These are phyloP conservation scores for Quercus agrifolia DNA, from an alignment of 306 rosid genomes.

Conservation along the genomic window DNA sequence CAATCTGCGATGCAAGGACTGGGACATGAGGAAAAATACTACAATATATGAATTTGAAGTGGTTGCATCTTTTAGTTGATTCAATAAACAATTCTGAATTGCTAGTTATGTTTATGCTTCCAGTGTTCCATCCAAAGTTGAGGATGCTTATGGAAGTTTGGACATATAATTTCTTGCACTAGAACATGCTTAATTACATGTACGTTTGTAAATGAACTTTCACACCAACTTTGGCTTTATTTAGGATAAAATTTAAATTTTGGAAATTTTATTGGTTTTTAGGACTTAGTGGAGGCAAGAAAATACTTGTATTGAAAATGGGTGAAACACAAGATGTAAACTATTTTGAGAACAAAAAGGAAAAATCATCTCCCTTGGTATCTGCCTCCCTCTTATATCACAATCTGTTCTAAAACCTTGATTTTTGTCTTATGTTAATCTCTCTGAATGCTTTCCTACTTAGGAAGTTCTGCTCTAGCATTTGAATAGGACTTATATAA, in stretches of 20 bases:
- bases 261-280: neutral
- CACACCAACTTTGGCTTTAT: neutral
- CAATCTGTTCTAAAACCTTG: neutral
- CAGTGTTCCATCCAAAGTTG: neutral
- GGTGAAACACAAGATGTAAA: neutral
- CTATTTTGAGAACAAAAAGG: neutral
- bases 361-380: neutral
- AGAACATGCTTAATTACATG: neutral
- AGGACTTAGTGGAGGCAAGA: neutral
- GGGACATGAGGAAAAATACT: slow-evolving; percentile 45
- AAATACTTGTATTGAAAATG: neutral
- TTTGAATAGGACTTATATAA: neutral
- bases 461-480: neutral
- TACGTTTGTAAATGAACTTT: neutral
- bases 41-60: slow-evolving; percentile 1
- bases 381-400: neutral
- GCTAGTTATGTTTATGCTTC: slow-evolving; percentile 5
- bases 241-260: neutral
- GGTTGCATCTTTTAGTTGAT: slow-evolving; percentile 8
- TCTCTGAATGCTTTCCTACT: neutral
- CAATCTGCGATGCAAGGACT: slow-evolving; percentile 82
- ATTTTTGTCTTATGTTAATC: neutral
- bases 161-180: neutral
- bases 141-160: neutral
- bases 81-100: slow-evolving; percentile 4